Evolutionary conservation across 495 filamentous ascomycete genomes (phyloP), one percentile per base, ranked within the genome.

Genomic region (Podospora australis): DNA sequence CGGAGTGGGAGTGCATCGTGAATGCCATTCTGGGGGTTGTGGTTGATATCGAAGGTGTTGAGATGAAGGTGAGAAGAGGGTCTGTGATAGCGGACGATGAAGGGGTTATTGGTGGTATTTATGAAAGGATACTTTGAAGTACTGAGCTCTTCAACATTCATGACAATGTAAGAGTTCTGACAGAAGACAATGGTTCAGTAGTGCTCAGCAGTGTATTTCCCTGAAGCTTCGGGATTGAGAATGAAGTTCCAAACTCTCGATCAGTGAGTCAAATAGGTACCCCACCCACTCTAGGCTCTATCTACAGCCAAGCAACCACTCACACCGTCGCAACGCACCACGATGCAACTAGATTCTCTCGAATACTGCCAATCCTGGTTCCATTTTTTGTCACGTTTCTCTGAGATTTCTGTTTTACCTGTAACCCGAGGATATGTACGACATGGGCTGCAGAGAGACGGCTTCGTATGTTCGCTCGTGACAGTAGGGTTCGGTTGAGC

Each of bases 1-100:
- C 94, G 39, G 90, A 96, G 73, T 98, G 92, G 63, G 87, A 92
- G 69, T 98, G 94, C 70, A 96, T 92, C n/a, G 92, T 90, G 73
- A 92, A 95, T 8, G 92, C 90, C 92, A 98, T 98, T 36, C 40
- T 59, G 48, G 13, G 16, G 38, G 19, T 43, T 17, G 3, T 16
- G 24, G 20, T 29, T 29, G 26, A 29, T 34, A n/a, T n/a, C n/a
- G 30, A 34, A 13, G 30, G 16, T 34, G 9, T 4, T 34, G 9
- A 14, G 16, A 4, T 10, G 30, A 3, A 2, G 9, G 30, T 4
- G 9, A 34, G 30, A 13, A 14, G 16, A 4, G 3, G 30, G 4
- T 34, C n/a, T n/a, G n/a, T 3, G 9, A 34, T 10, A 13, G 26
- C 11, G 26, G 26, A 29, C n/a, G n/a, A n/a, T n/a, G n/a, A n/a